Conservation (phyloP, 139 green algal species). For the Chlorella vulgaris region DNA sequence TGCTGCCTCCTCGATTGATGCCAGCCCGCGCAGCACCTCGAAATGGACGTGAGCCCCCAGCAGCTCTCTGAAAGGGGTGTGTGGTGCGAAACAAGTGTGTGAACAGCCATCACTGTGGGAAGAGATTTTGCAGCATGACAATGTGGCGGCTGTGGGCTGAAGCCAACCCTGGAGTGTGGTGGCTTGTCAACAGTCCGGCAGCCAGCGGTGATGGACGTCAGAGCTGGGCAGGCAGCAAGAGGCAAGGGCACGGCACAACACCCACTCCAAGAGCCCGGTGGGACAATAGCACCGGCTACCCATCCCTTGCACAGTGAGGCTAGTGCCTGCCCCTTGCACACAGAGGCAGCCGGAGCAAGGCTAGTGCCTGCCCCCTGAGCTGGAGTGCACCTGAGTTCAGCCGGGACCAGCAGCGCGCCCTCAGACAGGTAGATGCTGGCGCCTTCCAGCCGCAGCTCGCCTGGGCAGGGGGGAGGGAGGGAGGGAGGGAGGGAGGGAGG, state of each 20-base stretch:
- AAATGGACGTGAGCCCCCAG: conserved; percentile 16
- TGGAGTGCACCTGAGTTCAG: conserved; percentile 12
- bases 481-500: background rate
- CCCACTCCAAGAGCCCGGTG: too few species aligned
- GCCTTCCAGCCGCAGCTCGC: background rate
- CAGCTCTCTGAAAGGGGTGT: background rate
- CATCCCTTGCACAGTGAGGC: too few species aligned
- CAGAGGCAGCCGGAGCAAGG: background rate
- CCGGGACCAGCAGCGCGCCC: conserved; percentile 21
- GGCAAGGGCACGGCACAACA: too few species aligned
- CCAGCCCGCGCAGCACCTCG: conserved; percentile 17
- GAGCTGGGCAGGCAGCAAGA: too few species aligned
- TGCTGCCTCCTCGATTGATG: conserved; percentile 23
- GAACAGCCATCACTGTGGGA: background rate
- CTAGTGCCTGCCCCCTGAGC: background rate
- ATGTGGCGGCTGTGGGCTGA: too few species aligned
- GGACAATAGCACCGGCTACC: too few species aligned
- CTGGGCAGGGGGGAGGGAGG: background rate
- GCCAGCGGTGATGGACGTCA: too few species aligned
- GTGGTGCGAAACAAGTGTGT: background rate
- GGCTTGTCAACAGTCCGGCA: too few species aligned
- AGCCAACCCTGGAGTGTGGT: too few species aligned
- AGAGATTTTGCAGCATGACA: too few species aligned
- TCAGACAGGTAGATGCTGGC: background rate
- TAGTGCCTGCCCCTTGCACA: too few species aligned